Evolutionary conservation across 352 stramenopile species (phyloP).

Genomic region (Saprolegnia parasitica): DNA sequence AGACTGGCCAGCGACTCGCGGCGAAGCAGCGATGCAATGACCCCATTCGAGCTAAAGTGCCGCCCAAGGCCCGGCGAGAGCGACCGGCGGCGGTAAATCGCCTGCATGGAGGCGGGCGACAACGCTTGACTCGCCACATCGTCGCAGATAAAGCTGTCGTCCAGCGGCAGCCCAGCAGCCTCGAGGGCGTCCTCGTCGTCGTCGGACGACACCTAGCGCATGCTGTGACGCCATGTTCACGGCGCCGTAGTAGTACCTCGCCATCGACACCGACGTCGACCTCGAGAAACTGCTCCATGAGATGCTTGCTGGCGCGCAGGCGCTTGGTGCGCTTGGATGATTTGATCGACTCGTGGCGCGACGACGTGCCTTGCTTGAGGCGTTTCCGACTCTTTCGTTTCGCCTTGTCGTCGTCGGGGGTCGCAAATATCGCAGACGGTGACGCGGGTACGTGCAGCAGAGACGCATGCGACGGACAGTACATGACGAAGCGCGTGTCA

Average conservation of each 20-base stretch:
- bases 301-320: neutral
- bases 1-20: neutral
- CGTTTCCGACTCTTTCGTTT: slow-evolving; percentile 2
- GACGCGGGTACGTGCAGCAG: neutral
- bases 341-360: neutral
- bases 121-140: neutral
- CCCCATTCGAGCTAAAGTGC: neutral
- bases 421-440: neutral
- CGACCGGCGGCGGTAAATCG: slow-evolving; percentile 17
- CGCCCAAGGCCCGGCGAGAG: neutral
- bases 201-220: slow-evolving; percentile 42
- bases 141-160: slow-evolving; percentile 23
- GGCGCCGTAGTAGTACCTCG: neutral
- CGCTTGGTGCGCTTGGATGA: neutral
- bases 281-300: slow-evolving; percentile 19
- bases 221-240: slow-evolving; percentile 47
- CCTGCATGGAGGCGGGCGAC: slow-evolving; percentile 15
- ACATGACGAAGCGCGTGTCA: neutral
- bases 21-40: neutral
- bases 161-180: neutral
- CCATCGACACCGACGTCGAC: neutral
- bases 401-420: neutral
- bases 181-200: slow-evolving; percentile 63
- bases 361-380: neutral
- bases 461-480: slow-evolving; percentile 1